phyloP scores from a whole-genome alignment of 164 flowering plant genomes.

The Umbellularia californica region DNA sequence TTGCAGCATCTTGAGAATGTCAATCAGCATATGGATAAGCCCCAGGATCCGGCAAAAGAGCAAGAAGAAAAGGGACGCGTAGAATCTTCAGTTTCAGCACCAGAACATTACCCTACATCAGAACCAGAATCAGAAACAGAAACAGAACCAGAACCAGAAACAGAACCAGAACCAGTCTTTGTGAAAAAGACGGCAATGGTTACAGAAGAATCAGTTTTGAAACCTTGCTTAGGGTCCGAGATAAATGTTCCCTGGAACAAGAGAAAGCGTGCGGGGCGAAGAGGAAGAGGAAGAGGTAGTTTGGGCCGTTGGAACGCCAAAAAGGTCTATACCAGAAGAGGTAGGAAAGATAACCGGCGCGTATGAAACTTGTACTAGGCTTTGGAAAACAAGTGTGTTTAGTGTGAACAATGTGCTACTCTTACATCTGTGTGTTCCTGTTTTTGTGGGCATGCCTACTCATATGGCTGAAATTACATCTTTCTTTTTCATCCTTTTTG shows the following conservation, averaged over 20 bases:
- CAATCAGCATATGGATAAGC: constrained; percentile 21
- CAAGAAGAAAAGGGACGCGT: constrained; percentile 30
- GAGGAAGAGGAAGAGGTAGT: constrained; percentile 43
- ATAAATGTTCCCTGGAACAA: constrained; percentile 50
- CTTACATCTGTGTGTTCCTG: too few relatives aligned
- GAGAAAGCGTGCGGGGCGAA: constrained; percentile 75
- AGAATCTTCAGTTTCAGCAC: constrained; percentile 14
- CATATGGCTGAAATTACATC: too few relatives aligned
- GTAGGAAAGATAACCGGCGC: too few relatives aligned
- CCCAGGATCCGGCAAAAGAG: constrained; percentile 22
- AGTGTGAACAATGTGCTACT: too few relatives aligned
- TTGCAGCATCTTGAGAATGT: constrained; percentile 20
- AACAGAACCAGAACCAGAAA: not conserved
- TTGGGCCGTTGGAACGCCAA: constrained; percentile 44
- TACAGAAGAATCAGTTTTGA: constrained; percentile 20
- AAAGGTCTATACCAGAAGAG: constrained; percentile 23
- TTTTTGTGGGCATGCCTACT: too few relatives aligned
- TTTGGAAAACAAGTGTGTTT: too few relatives aligned
- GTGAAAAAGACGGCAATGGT: not conserved
- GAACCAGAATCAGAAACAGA: constrained; percentile 5
- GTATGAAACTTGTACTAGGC: too few relatives aligned
- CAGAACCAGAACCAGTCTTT: not conserved
- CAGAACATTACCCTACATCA: constrained; percentile 17
- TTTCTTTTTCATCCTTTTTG: too few relatives aligned
- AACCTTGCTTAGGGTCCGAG: constrained; percentile 38